Base-by-base conservation (phyloP, 345 rosid species). In the Sonneratia caseolaris region DNA sequence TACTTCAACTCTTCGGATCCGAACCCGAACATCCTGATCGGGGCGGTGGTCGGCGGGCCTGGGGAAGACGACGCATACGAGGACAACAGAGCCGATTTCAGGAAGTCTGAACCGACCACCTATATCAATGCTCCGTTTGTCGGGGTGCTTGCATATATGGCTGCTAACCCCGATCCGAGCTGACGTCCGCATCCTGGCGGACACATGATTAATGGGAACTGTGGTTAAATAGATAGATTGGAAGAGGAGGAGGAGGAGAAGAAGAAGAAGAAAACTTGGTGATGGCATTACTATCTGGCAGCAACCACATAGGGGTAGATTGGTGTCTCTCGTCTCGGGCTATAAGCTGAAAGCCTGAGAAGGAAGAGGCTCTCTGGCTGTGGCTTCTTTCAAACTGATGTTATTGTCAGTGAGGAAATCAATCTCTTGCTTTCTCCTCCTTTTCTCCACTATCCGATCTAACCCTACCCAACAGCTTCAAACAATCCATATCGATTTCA, bases 81-180 rank as follows among this genome's bases (percentile, higher is more conserved):
- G 0, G 99, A 95, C 71, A 82, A 83, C 45, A 79, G 99, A 68
- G 84, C 67, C 1, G 94, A 95, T 79, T 95, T 82, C 70, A 81
- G 80, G 84, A 90, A 86, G 81, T 84, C 98, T 1, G 99, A 95
- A 81, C 98, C 98, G 1, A 89, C 99, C 0, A 95, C 99, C 4
- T 92, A 95, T 64, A 95, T 95, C 61, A 95, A 92, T 74, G 99
- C 99, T 37, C 97, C 99, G 13, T 90, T 92, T 72, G 98, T 95
- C 32, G 99, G 99, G 8, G 98, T 87, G 55, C 89, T 92, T 70
- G 96, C 98, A 55, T 92, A 85, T 71, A 88, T 95, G 78, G 92
- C 92, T 2, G 98, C 94, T 21, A 90, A 95, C 77, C 90, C 98
- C 13, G 72, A 76, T 59, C 77, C 72, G 27, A 75, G 80, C 59